Evolutionary conservation across 73 alveolate genomes (phyloP).

Genomic region (Uronychia setigera): DNA sequence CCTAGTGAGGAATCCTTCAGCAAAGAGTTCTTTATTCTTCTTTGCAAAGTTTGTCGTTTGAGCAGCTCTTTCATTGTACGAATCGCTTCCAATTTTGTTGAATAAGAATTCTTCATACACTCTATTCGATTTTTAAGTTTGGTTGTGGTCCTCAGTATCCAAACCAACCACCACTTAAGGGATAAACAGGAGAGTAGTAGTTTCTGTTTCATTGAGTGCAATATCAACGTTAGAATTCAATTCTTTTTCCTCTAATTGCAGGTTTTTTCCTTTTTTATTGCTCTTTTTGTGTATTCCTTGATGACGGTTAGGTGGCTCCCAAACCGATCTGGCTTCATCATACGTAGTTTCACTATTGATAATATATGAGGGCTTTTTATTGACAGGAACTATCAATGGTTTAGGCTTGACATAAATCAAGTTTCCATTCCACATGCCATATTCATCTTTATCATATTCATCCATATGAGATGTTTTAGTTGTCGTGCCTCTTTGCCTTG

Average conservation of each 20-base stretch:
- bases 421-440: not conserved
- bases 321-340: constrained; percentile 47
- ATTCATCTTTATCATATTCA: not conserved
- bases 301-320: not conserved
- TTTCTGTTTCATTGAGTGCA: constrained; percentile 79
- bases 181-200: constrained; percentile 61
- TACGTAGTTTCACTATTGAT: not conserved
- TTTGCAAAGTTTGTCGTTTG: constrained; percentile 76
- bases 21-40: constrained; percentile 69
- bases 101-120: constrained; percentile 47
- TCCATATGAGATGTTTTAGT: no score
- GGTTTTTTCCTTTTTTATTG: constrained; percentile 41
- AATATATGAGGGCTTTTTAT: not conserved
- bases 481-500: no score
- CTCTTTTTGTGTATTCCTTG: constrained; percentile 23
- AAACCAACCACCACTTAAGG: constrained; percentile 9
- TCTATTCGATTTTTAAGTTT: constrained; percentile 38
- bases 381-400: not conserved
- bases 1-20: constrained; percentile 31
- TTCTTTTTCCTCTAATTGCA: constrained; percentile 54
- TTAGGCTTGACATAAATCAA: not conserved
- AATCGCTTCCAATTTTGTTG: constrained; percentile 62
- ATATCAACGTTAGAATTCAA: constrained; percentile 62
- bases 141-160: constrained; percentile 40
- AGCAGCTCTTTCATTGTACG: constrained; percentile 68